Percentiles rank a stretch among this genome's conserved stretches.
Conservation (phyloP, 768 basidiomycete species). For the Harrya chromipes region DNA sequence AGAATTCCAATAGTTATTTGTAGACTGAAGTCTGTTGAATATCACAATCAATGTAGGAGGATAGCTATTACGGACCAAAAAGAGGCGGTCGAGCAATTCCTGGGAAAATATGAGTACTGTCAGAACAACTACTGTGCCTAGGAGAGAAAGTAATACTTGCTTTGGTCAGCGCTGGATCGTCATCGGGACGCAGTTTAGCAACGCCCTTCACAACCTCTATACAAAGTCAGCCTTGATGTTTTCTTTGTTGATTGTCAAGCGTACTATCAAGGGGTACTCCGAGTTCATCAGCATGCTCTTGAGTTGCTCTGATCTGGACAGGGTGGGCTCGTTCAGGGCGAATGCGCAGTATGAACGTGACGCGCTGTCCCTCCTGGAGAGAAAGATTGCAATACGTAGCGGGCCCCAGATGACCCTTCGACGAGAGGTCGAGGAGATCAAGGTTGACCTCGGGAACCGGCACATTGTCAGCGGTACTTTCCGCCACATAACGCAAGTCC, state of each 20-base stretch:
- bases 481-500: conserved; percentile 75
- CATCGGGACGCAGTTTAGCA: conserved; percentile 45
- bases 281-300: conserved; percentile 39
- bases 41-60: background rate
- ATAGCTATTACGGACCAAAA: conserved; percentile 41
- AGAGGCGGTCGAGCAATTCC: conserved; percentile 55
- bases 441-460: conserved; percentile 53
- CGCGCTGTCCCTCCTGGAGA: conserved; percentile 79
- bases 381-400: conserved; percentile 56
- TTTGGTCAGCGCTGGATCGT: conserved; percentile 73
- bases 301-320: conserved; percentile 29
- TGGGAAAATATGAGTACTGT: conserved; percentile 19
- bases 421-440: conserved; percentile 59
- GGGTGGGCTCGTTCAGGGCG: conserved; percentile 43
- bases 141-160: conserved; percentile 29
- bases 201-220: conserved; percentile 44
- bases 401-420: conserved; percentile 71
- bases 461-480: conserved; percentile 52
- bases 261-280: conserved; percentile 46
- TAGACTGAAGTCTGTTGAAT: conserved; percentile 42
- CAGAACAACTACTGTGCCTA: background rate
- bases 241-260: conserved; percentile 8
- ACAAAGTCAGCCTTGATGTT: background rate
- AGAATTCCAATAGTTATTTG: conserved; percentile 78
- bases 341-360: conserved; percentile 84